A percentile compares a stretch with the other conserved stretches of the same genome.
Evolutionary conservation across 495 filamentous ascomycete species (phyloP).

Genomic region (Hypoxylon cercidicola): DNA sequence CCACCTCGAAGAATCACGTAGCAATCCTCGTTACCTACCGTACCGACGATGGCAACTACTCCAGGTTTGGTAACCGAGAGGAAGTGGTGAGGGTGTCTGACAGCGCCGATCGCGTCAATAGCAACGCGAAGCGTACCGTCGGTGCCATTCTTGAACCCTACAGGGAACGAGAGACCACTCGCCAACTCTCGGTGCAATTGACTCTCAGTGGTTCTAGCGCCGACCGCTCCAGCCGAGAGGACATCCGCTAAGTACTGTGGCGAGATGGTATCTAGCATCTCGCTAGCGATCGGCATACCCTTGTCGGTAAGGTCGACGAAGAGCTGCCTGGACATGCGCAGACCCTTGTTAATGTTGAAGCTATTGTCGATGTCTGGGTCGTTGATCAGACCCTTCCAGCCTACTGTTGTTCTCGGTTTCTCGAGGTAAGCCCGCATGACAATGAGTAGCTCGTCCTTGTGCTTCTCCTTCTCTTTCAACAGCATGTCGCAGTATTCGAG

Average conservation of each 20-base stretch:
- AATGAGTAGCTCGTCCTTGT: slow-evolving; percentile 88
- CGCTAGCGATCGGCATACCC: slow-evolving; percentile 98
- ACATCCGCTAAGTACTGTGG: slow-evolving; percentile 98
- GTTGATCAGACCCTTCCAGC: slow-evolving; percentile 99
- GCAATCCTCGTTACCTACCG: slow-evolving; percentile 95
- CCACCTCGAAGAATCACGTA: slow-evolving; percentile 97
- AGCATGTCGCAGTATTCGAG: slow-evolving; percentile 93
- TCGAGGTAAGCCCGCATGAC: slow-evolving; percentile 99
- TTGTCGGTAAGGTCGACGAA: slow-evolving; percentile 94
- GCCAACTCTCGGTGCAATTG: slow-evolving; percentile 96
- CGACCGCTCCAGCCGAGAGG: slow-evolving; percentile 90
- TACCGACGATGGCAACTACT: slow-evolving; percentile 94
- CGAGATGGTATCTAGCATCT: slow-evolving; percentile 99
- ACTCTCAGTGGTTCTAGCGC: slow-evolving; percentile 93
- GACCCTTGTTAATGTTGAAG: slow-evolving; percentile 98
- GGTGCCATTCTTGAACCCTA: slow-evolving; percentile 99
- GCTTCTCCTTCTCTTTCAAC: slow-evolving; percentile 84
- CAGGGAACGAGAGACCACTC: slow-evolving; percentile 93
- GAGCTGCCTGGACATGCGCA: slow-evolving; percentile 86
- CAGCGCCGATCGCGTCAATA: slow-evolving; percentile 96
- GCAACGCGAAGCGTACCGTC: slow-evolving; percentile 91
- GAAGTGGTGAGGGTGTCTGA: slow-evolving; percentile 95
- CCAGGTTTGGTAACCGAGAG: slow-evolving; percentile 98
- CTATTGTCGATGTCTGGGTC: slow-evolving; percentile 98
- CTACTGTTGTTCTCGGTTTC: slow-evolving; percentile 97